Evolutionary conservation across 345 rosid genomes (phyloP), one percentile per base, ranked within the genome.

Genomic region (Odontarrhena argentea): DNA sequence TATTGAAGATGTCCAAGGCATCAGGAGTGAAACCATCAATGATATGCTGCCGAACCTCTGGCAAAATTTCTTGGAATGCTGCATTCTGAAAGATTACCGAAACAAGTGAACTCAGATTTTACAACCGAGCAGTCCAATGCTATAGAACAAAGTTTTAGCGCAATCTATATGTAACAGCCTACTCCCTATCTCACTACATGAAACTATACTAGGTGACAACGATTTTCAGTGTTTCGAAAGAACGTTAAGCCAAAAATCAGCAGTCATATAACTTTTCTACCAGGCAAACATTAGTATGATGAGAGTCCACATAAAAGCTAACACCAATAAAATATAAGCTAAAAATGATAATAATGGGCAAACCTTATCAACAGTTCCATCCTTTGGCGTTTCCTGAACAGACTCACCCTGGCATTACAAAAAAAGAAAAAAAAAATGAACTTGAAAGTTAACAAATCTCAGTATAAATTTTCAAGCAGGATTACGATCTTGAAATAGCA

Each of bases 31-130:
- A 91, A 68, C 96, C 90, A 76, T 86, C 97, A 55, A 94, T 82
- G 63, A 94, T 94, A 74, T 47, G 91, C 77, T 87, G 84, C 78
- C 85, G 88, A 67, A 94, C 96, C 73, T 57, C 62, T 8, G 97
- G 99, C 77, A 94, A 70, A 62, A 91, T 59, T 12, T 62, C 82
- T 84, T 87, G 99, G 74, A 94, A 94, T n/a, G 88, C 65, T 69
- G 52, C 67, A 78, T 80, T 84, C 99, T 91, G 88, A 73, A 82
- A 81, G 22, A 72, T 74, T 15, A 75, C 15, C 36, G n/a, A 4
- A 53, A 56, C 11, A 52, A 22, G 47, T 45, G 46, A 57, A 64
- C 36, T 55, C 68, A 48, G 41, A 67, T 9, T 32, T 45, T 13
- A 43, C 22, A 45, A 42, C 57, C 15, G 14, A 59, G 13, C 46